phyloP scores from a whole-genome alignment of 2,329 filamentous ascomycete genomes.

The Aspergillus hortae region DNA sequence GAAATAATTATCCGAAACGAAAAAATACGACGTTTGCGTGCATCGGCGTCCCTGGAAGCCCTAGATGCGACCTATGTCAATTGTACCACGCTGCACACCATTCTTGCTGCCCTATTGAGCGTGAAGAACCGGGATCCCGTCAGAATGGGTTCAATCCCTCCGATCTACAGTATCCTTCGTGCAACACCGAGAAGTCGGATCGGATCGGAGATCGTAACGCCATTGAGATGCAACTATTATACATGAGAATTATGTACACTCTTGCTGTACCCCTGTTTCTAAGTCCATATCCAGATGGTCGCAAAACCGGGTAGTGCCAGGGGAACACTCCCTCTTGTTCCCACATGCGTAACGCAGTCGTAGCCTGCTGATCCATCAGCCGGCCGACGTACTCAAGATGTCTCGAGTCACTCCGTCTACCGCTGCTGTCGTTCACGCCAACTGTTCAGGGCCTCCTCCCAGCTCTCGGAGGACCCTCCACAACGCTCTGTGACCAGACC shows the following conservation, averaged over 20 bases:
- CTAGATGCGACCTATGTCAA: background rate
- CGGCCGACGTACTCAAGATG: too few species aligned
- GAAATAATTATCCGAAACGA: constrained; percentile 14
- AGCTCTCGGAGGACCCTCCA: constrained; percentile 54
- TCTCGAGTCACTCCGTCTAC: constrained; percentile 5
- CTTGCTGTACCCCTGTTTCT: too few species aligned
- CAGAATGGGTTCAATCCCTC: too few species aligned
- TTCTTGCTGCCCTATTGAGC: too few species aligned
- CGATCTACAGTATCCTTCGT: too few species aligned
- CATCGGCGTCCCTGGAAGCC: background rate
- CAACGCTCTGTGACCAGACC: constrained; percentile 72
- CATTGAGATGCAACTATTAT: constrained; percentile 12
- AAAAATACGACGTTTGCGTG: constrained; percentile 6
- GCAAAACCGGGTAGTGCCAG: too few species aligned
- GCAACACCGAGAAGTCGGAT: background rate
- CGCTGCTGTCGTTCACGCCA: constrained; percentile 52
- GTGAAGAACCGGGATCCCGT: too few species aligned
- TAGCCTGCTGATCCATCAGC: too few species aligned
- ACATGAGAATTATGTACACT: constrained; percentile 10
- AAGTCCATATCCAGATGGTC: too few species aligned
- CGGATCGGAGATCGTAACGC: constrained; percentile 4
- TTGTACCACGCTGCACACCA: too few species aligned
- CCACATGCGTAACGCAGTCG: too few species aligned
- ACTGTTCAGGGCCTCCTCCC: constrained; percentile 62
- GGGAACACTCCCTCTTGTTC: too few species aligned